Base-by-base conservation (phyloP, 169 alveolate species). In the Haemoproteus tartakovskyi region DNA sequence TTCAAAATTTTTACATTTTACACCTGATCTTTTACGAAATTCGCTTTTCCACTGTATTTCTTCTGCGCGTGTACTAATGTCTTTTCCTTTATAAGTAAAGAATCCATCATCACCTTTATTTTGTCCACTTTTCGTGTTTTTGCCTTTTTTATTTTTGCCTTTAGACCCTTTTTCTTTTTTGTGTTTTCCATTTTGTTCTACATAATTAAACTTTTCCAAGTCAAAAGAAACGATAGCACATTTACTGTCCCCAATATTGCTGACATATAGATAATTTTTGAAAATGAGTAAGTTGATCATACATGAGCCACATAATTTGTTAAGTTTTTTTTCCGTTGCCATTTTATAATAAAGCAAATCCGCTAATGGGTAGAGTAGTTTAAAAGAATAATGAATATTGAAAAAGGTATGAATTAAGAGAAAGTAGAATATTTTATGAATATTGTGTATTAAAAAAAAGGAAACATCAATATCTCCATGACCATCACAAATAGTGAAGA, bases 401-500 rank as follows among this genome's bases (percentile, higher is more conserved):
- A 67, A 67, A 57, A 67, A 30, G 11, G 82, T 67, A 26, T 54
- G 48, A 21, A 67, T 46, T 29, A 67, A 36, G 26, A 67, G 82
- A 46, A 9, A 54, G 29, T 67, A 47, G 56, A 67, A 67, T 22
- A 67, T 21, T 46, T 41, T 67, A 21, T 67, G 70, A 21, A 41
- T 48, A 38, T 67, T 41, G 24, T 67, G 56, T 26, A 67, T 67
- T 67, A 67, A 18, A 18, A 67, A 67, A 4, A 18, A 27, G 19
- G 82, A 52, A 5, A 61, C 50, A 52, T 67, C 60, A n/a, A 61
- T 24, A 54, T 33, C 64, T n/a, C 74, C 40, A 41, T 67, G 82
- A 18, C 82, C 82, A 46, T 67, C 82, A 27, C 82, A 67, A 54
- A 67, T 67, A 18, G 64, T 67, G 24, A 67, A 67, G 26, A 67